phyloP scores from a whole-genome alignment of 2,329 filamentous ascomycete species.

The Alternaria triticimaculans region DNA sequence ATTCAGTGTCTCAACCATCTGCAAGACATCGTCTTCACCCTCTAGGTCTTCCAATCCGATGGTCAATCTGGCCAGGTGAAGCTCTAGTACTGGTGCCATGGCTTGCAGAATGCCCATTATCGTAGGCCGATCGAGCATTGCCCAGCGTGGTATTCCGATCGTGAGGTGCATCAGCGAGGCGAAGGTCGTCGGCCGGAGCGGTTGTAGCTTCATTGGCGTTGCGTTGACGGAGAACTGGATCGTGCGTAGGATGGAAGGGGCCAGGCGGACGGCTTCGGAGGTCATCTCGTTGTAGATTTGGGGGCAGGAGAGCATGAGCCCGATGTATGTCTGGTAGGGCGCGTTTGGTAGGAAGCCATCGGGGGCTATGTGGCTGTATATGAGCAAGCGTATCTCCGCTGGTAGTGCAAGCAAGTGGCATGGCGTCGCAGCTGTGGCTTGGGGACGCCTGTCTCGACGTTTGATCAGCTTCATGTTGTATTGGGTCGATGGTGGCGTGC shows the following conservation, averaged over 20 bases:
- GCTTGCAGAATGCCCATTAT: background rate
- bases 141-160: conserved; percentile 2
- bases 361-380: background rate
- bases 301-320: conserved; percentile 8
- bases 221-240: background rate
- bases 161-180: conserved; percentile 3
- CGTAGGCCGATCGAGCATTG: background rate
- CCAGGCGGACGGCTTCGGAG: background rate
- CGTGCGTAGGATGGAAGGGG: background rate
- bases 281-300: conserved; percentile 6
- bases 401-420: conserved; percentile 1
- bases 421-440: background rate
- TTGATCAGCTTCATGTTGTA: background rate
- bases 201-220: background rate
- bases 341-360: background rate
- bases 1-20: background rate
- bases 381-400: background rate
- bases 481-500: background rate
- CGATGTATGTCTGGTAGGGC: background rate
- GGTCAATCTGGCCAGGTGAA: conserved; percentile 8
- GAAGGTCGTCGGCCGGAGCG: background rate
- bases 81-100: background rate
- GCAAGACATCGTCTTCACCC: background rate
- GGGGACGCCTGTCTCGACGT: background rate
- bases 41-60: conserved; percentile 1